Evolutionary conservation across 805 yeast genomes (phyloP).

Genomic region (Wickerhamomyces ciferrii): DNA sequence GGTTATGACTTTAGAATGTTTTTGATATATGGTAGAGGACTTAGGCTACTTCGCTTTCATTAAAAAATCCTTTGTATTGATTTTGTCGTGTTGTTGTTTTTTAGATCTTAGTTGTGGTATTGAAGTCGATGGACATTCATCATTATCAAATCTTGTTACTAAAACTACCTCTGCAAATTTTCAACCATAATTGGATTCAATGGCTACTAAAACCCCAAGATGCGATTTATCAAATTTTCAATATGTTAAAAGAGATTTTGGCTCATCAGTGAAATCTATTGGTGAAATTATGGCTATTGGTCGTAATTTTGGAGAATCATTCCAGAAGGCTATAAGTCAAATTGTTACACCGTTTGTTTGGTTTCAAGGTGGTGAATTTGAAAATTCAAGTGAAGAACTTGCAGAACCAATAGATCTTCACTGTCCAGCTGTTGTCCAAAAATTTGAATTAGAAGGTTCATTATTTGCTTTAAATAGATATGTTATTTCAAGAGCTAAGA

Average conservation of each 20-base stretch:
- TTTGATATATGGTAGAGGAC: too few species aligned
- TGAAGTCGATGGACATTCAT: too few species aligned
- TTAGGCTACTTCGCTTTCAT: too few species aligned
- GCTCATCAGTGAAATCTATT: constrained; percentile 96
- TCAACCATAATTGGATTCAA: constrained; percentile 95
- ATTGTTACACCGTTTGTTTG: constrained; percentile 89
- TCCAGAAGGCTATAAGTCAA: constrained; percentile 96
- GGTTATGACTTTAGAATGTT: too few species aligned
- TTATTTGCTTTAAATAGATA: constrained; percentile 61
- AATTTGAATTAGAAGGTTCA: constrained; percentile 60
- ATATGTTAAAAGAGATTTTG: constrained; percentile 89
- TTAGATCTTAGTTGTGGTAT: too few species aligned
- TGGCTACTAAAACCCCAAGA: constrained; percentile 96
- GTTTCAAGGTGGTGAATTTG: constrained; percentile 82
- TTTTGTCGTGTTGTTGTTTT: too few species aligned
- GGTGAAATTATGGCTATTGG: constrained; percentile 99
- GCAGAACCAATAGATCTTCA: constrained; percentile 92
- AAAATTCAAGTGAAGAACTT: constrained; percentile 70
- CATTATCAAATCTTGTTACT: constrained; percentile 92
- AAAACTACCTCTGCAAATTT: constrained; percentile 94
- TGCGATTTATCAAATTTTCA: constrained; percentile 97
- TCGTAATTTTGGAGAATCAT: constrained; percentile 94
- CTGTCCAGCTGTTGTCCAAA: constrained; percentile 97
- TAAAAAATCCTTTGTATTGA: too few species aligned
- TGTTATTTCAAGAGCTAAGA: constrained; percentile 73